A percentile compares a stretch with the other conserved stretches of the same genome.
These are phyloP conservation scores for Monosporascus sp. DNA, from an alignment of 2,329 filamentous ascomycete genomes.

Conservation along the genomic window DNA sequence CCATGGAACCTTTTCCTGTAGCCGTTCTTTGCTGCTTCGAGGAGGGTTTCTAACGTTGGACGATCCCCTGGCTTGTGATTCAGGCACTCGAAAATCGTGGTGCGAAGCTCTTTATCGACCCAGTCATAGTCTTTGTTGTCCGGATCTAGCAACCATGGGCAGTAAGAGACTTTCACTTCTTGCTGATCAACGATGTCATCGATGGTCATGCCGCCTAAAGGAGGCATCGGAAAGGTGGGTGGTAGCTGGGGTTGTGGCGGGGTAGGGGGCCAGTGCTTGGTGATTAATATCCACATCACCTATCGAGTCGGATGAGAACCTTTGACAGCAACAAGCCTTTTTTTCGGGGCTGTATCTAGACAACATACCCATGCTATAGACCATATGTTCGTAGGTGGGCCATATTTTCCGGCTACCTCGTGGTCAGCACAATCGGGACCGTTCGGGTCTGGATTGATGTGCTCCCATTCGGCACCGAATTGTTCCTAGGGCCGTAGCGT, in stretches of 20 bases:
- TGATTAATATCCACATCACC: constrained; percentile 24
- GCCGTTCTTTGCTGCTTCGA: constrained; percentile 8
- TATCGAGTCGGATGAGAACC: constrained; percentile 1
- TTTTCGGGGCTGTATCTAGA: not conserved
- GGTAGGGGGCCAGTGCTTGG: constrained; percentile 3
- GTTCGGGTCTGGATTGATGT: not conserved
- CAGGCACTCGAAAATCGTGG: constrained; percentile 17
- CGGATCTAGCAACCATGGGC: constrained; percentile 11
- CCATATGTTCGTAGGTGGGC: constrained; percentile 19
- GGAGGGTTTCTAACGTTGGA: constrained; percentile 10
- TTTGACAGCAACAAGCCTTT: no score
- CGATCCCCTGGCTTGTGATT: constrained; percentile 16
- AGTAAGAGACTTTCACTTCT: constrained; percentile 15
- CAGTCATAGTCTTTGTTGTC: constrained; percentile 3
- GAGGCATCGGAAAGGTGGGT: not conserved
- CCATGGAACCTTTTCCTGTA: not conserved
- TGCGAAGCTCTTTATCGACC: constrained; percentile 12
- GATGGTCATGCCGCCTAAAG: not conserved
- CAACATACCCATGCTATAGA: constrained; percentile 13
- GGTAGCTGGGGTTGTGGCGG: constrained; percentile 18
- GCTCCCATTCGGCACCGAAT: constrained; percentile 19
- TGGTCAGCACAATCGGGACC: constrained; percentile 9
- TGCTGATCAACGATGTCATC: not conserved
- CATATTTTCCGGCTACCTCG: constrained; percentile 12
- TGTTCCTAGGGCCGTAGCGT: constrained; percentile 8